Conservation (phyloP, 768 basidiomycete genomes). For the Harrya chromipes region DNA sequence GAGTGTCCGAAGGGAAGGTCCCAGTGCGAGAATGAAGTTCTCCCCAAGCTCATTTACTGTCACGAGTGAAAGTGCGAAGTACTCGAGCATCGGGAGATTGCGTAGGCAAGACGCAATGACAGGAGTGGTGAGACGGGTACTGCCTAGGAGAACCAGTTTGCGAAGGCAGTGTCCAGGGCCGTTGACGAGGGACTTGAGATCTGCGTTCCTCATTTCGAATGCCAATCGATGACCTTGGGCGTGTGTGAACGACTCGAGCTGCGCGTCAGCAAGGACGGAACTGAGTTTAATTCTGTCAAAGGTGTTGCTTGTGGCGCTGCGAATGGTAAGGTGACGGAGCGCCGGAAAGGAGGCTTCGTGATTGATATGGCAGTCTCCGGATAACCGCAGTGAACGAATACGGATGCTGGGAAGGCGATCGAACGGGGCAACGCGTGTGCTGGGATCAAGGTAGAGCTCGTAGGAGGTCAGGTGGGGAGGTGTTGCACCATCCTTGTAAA, state of each 20-base stretch:
- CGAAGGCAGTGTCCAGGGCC: slow-evolving; percentile 21
- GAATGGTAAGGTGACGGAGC: slow-evolving; percentile 31
- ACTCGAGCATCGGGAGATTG: slow-evolving; percentile 28
- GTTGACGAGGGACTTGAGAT: slow-evolving; percentile 31
- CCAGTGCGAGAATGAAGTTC: slow-evolving; percentile 32
- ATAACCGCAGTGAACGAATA: slow-evolving; percentile 33
- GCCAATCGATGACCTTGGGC: slow-evolving; percentile 32
- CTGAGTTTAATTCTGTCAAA: slow-evolving; percentile 33
- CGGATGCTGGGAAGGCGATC: slow-evolving; percentile 22
- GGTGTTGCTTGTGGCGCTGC: slow-evolving; percentile 33
- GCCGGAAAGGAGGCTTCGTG: slow-evolving; percentile 4
- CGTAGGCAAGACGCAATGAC: slow-evolving; percentile 30
- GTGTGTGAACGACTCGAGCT: slow-evolving; percentile 36
- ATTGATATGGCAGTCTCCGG: slow-evolving; percentile 31
- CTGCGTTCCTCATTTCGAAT: slow-evolving; percentile 36
- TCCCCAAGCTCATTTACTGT: slow-evolving; percentile 34
- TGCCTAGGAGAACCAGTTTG: slow-evolving; percentile 36
- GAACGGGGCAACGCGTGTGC: slow-evolving; percentile 30
- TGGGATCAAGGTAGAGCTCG: slow-evolving; percentile 32
- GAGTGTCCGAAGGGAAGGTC: slow-evolving; percentile 28
- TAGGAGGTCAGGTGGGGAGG: slow-evolving; percentile 25
- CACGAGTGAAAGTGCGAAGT: slow-evolving; percentile 35
- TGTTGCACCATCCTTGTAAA: neutral
- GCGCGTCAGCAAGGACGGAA: slow-evolving; percentile 25
- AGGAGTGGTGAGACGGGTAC: slow-evolving; percentile 31